These are phyloP conservation scores for Coniochaeta prunicola DNA, from an alignment of 2,329 filamentous ascomycete species.

Conservation along the genomic window DNA sequence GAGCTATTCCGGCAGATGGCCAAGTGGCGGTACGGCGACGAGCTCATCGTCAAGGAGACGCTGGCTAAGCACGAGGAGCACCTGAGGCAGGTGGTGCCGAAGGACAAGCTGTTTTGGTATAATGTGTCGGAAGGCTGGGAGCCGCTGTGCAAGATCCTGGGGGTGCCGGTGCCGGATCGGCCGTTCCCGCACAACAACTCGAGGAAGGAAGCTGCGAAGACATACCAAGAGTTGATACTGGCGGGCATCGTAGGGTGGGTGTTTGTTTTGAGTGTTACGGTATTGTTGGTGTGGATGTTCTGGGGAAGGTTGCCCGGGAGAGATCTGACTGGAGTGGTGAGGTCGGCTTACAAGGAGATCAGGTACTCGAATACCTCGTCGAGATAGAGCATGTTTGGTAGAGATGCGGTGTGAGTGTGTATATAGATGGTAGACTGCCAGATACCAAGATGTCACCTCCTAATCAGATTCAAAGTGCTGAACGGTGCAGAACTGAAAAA, in stretches of 20 bases:
- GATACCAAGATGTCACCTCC: background rate
- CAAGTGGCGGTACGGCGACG: constrained; percentile 21
- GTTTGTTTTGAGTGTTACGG: background rate
- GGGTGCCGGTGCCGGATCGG: constrained; percentile 23
- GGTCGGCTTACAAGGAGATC: background rate
- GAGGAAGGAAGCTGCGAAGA: background rate
- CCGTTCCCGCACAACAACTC: constrained; percentile 28
- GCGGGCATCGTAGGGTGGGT: background rate
- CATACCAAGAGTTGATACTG: background rate
- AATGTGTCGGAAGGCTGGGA: constrained; percentile 26
- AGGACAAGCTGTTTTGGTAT: constrained; percentile 26
- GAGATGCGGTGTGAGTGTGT: background rate
- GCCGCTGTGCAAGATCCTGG: constrained; percentile 24
- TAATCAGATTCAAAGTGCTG: background rate
- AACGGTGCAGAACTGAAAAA: background rate
- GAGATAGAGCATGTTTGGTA: background rate
- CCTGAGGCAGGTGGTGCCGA: constrained; percentile 22
- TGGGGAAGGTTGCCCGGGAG: background rate
- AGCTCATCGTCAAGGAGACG: constrained; percentile 7
- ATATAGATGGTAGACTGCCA: background rate
- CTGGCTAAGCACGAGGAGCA: constrained; percentile 17
- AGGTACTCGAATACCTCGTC: background rate
- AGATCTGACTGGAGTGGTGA: constrained; percentile 7
- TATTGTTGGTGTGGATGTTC: background rate
- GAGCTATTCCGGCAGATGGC: constrained; percentile 9